Conservation (phyloP, 176 grass and related monocot species). For the Carex pumila region DNA sequence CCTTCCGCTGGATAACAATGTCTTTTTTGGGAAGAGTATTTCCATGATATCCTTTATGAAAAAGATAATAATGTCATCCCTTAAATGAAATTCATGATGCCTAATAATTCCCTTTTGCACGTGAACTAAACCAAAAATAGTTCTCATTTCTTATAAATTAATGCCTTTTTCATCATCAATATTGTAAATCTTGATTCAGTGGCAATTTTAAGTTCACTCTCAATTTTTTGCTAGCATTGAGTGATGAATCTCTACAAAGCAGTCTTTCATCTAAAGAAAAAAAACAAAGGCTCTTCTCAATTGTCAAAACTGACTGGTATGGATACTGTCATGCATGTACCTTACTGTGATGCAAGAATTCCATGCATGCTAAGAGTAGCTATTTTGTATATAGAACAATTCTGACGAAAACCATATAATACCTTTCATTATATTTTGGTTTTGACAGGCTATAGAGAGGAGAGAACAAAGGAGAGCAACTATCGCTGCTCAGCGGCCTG, state of each 20-base stretch:
- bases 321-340: neutral
- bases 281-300: too few species aligned
- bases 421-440: neutral
- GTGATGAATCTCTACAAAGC: neutral
- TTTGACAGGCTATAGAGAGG: slow-evolving; percentile 6
- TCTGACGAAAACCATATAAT: neutral
- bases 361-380: neutral
- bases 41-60: neutral
- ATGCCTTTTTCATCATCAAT: neutral
- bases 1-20: neutral
- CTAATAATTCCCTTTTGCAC: neutral
- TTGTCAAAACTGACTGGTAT: neutral
- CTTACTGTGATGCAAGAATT: neutral
- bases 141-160: neutral
- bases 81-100: neutral
- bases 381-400: neutral
- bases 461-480: slow-evolving; percentile 13
- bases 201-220: neutral
- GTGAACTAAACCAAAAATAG: neutral
- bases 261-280: neutral
- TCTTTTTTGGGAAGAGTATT: neutral
- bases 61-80: neutral
- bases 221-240: neutral
- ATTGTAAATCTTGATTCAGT: neutral
- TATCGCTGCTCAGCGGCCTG: neutral